A percentile compares a stretch with the other conserved stretches of the same genome.
Evolutionary conservation across 1,139 yeast species (phyloP).

Genomic region (Yamadazyma oceani): DNA sequence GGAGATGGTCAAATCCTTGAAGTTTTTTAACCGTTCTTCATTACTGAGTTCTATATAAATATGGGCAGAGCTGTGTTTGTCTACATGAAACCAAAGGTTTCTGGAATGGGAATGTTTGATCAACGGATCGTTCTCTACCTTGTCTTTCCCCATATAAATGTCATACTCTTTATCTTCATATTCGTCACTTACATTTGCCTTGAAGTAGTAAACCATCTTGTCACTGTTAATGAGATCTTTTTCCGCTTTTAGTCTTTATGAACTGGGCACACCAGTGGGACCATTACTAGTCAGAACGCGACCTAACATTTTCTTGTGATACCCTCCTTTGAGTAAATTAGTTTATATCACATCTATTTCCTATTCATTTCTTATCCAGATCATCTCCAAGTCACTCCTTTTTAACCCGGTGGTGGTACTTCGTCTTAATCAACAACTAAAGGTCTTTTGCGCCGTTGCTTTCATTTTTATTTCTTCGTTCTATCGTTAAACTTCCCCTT

Average conservation of each 20-base stretch:
- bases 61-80: slow-evolving; percentile 78
- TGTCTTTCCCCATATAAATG: slow-evolving; percentile 75
- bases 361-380: neutral
- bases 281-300: too few relatives aligned
- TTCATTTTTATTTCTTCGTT: too few relatives aligned
- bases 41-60: slow-evolving; percentile 64
- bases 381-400: too few relatives aligned
- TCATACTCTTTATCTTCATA: slow-evolving; percentile 29
- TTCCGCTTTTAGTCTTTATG: too few relatives aligned
- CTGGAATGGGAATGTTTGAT: slow-evolving; percentile 68
- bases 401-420: too few relatives aligned
- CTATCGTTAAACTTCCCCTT: too few relatives aligned
- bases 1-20: slow-evolving; percentile 46
- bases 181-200: slow-evolving; percentile 34
- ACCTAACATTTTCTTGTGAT: neutral
- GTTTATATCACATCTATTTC: neutral
- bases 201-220: slow-evolving; percentile 60
- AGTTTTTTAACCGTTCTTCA: slow-evolving; percentile 30
- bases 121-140: slow-evolving; percentile 71
- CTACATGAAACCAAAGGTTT: slow-evolving; percentile 85
- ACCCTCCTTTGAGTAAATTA: neutral
- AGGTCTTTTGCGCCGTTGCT: too few relatives aligned
- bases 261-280: too few relatives aligned
- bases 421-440: too few relatives aligned
- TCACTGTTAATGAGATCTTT: too few relatives aligned